phyloP scores from a whole-genome alignment of 208 protist genomes.

The Leptomonas pyrrhocoris region DNA sequence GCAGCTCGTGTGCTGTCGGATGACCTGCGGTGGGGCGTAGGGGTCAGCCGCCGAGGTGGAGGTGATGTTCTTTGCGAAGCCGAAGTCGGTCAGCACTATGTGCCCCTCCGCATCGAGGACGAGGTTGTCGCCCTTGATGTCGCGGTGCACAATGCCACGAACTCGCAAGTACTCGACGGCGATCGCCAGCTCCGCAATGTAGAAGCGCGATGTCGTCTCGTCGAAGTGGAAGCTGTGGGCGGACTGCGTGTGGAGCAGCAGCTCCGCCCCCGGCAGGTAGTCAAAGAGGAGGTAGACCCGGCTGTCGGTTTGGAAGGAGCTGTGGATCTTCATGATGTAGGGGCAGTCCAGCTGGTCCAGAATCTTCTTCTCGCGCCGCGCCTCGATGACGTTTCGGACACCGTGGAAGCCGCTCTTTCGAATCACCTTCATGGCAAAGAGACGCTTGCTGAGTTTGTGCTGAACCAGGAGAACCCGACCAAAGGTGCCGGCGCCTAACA shows the following conservation, averaged over 20 bases:
- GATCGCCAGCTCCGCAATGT: constrained; percentile 89
- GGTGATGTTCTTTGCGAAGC: constrained; percentile 76
- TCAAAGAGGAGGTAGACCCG: constrained; percentile 92
- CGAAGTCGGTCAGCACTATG: constrained; percentile 86
- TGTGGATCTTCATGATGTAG: constrained; percentile 88
- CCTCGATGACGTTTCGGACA: constrained; percentile 61
- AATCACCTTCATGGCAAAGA: constrained; percentile 83
- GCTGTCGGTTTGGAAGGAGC: constrained; percentile 81
- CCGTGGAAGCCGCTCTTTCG: constrained; percentile 57
- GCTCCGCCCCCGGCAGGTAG: constrained; percentile 92
- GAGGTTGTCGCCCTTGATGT: constrained; percentile 91
- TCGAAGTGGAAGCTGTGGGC: constrained; percentile 56
- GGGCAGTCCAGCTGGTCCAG: constrained; percentile 75
- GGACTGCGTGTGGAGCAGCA: constrained; percentile 91
- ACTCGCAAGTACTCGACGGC: constrained; percentile 84
- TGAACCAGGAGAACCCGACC: constrained; percentile 77
- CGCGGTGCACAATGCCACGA: constrained; percentile 80
- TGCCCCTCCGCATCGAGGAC: constrained; percentile 82
- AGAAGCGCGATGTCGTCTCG: constrained; percentile 78
- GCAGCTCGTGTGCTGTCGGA: constrained; percentile 76
- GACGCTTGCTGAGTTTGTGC: constrained; percentile 53
- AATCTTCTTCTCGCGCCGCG: constrained; percentile 74
- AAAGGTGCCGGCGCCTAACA: constrained; percentile 78
- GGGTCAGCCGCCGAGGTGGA: neutral
- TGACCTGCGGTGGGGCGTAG: constrained; percentile 12